These are phyloP conservation scores for Yarrowia bubula DNA, from an alignment of 805 yeast species.

Conservation along the genomic window DNA sequence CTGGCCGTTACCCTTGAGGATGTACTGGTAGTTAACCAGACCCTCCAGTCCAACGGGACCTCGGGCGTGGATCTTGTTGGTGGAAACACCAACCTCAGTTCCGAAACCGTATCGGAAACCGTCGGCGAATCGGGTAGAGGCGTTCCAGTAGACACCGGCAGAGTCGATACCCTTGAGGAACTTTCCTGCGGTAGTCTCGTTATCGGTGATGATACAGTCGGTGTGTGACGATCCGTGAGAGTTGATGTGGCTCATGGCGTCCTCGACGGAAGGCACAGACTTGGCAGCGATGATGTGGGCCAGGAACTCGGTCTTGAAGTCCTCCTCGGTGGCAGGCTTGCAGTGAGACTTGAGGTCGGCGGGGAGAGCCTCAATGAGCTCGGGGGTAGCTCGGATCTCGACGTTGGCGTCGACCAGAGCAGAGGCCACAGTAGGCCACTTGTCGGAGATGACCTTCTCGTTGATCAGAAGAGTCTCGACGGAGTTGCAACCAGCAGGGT, in stretches of 20 bases:
- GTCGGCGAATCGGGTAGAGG: conserved; percentile 95
- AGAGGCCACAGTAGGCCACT: conserved; percentile 34
- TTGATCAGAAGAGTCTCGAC: conserved; percentile 80
- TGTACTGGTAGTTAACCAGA: conserved; percentile 91
- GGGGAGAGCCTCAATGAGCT: conserved; percentile 32
- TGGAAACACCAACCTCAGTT: conserved; percentile 96
- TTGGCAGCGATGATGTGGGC: conserved; percentile 79
- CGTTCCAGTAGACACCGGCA: conserved; percentile 97
- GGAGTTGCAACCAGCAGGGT: conserved; percentile 99
- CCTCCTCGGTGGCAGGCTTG: conserved; percentile 54
- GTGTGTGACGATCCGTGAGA: conserved; percentile 94
- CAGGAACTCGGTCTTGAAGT: conserved; percentile 80
- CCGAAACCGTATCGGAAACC: conserved; percentile 99
- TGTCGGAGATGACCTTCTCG: conserved; percentile 42
- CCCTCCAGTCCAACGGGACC: conserved; percentile 99
- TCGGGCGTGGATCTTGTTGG: conserved; percentile 95
- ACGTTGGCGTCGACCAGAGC: conserved; percentile 64
- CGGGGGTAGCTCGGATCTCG: conserved; percentile 59
- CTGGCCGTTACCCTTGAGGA: conserved; percentile 89
- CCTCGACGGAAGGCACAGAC: conserved; percentile 55
- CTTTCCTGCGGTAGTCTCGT: conserved; percentile 63
- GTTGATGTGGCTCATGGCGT: conserved; percentile 85
- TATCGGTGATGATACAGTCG: conserved; percentile 82
- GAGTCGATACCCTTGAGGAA: conserved; percentile 88
- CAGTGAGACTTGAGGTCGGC: conserved; percentile 28